phyloP scores from a whole-genome alignment of 371 early-diverging fungal species.

The Mucor indicus region DNA sequence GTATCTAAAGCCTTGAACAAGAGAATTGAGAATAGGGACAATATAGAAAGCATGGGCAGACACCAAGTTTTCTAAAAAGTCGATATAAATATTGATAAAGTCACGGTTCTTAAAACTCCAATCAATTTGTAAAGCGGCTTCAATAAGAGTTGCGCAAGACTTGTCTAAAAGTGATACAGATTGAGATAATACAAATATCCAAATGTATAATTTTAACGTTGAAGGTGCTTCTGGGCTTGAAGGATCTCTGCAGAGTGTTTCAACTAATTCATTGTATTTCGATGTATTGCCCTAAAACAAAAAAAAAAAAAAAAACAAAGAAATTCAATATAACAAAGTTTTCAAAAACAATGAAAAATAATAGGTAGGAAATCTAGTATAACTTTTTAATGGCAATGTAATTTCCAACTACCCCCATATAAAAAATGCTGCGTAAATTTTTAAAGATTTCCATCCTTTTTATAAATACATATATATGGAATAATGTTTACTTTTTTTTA shows the following conservation, averaged over 20 bases:
- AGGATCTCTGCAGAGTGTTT: constrained; percentile 37
- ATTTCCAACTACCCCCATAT: constrained; percentile 9
- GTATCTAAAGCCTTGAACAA: constrained; percentile 61
- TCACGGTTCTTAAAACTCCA: constrained; percentile 64
- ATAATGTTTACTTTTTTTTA: not conserved
- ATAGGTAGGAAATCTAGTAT: too few species aligned
- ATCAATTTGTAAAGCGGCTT: constrained; percentile 67
- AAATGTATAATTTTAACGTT: constrained; percentile 43
- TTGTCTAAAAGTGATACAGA: constrained; percentile 56
- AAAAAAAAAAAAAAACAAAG: constrained; percentile 10
- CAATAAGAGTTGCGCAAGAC: constrained; percentile 61
- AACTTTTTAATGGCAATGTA: constrained; percentile 1
- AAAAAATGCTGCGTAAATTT: too few species aligned
- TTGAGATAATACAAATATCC: constrained; percentile 52
- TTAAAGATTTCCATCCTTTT: too few species aligned
- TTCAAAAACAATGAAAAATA: too few species aligned
- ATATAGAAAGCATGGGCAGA: constrained; percentile 83
- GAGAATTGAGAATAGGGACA: constrained; percentile 58
- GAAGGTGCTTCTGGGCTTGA: constrained; percentile 49
- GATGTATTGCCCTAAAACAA: constrained; percentile 43
- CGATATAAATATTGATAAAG: constrained; percentile 64
- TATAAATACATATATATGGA: constrained; percentile 2
- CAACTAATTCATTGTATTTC: constrained; percentile 52
- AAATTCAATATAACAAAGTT: not conserved
- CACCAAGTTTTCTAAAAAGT: constrained; percentile 78